Conservation (phyloP, 2,329 filamentous ascomycete species). For the Zopfia rhizophila region DNA sequence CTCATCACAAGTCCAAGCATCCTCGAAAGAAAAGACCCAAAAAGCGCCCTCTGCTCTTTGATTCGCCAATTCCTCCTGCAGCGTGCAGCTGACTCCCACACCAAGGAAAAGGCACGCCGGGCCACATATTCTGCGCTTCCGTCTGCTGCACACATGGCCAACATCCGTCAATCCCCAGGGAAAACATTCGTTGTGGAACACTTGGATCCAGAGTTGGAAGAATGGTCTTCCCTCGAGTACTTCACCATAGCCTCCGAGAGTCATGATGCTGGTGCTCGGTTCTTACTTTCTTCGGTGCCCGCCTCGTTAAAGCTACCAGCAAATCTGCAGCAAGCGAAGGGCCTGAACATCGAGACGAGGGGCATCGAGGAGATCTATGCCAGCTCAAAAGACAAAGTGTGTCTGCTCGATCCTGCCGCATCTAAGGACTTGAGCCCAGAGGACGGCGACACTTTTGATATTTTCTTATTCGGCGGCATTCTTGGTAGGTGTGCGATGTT, state of each 20-base stretch:
- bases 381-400: slow-evolving; percentile 78
- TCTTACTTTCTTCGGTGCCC: slow-evolving; percentile 86
- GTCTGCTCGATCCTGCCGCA: slow-evolving; percentile 88
- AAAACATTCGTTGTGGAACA: slow-evolving; percentile 96
- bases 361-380: slow-evolving; percentile 86
- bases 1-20: slow-evolving; percentile 13
- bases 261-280: slow-evolving; percentile 70
- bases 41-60: slow-evolving; percentile 19
- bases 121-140: slow-evolving; percentile 24
- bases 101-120: slow-evolving; percentile 29
- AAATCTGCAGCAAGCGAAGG: slow-evolving; percentile 67
- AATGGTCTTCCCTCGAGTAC: slow-evolving; percentile 96
- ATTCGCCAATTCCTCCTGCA: slow-evolving; percentile 36
- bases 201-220: slow-evolving; percentile 91
- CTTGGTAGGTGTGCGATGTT: slow-evolving; percentile 70
- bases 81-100: slow-evolving; percentile 30
- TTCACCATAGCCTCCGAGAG: slow-evolving; percentile 86
- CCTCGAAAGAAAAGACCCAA: slow-evolving; percentile 7
- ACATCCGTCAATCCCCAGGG: slow-evolving; percentile 28
- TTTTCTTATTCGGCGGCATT: slow-evolving; percentile 96
- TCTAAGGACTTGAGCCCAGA: slow-evolving; percentile 82
- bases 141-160: slow-evolving; percentile 38
- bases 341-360: slow-evolving; percentile 76
- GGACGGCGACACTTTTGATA: slow-evolving; percentile 84
- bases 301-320: slow-evolving; percentile 68